These are phyloP conservation scores for Aspergillus calidoustus DNA, from an alignment of 2,329 filamentous ascomycete genomes.

Conservation along the genomic window DNA sequence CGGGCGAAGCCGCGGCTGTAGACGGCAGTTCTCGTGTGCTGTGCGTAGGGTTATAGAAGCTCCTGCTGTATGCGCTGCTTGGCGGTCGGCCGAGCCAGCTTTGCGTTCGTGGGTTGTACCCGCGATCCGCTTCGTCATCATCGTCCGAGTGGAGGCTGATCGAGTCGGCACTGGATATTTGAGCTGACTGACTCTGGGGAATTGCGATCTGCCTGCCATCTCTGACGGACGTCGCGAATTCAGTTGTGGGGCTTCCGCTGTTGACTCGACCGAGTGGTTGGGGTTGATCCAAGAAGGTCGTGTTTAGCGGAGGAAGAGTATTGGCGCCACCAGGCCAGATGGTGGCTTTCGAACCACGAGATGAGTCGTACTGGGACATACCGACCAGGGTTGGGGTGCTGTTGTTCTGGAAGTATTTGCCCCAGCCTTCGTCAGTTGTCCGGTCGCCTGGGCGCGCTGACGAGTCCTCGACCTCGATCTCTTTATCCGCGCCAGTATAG, in stretches of 20 bases:
- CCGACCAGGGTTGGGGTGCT: constrained; percentile 31
- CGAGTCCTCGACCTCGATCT: constrained; percentile 23
- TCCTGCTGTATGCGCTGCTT: constrained; percentile 49
- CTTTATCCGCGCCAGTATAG: constrained; percentile 29
- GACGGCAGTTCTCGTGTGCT: constrained; percentile 28
- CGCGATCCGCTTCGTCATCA: constrained; percentile 38
- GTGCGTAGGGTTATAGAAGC: constrained; percentile 38
- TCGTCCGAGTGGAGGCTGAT: constrained; percentile 43
- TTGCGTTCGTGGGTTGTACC: constrained; percentile 30
- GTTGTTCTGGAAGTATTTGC: constrained; percentile 53
- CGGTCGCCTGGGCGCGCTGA: constrained; percentile 40
- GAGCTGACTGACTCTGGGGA: constrained; percentile 47
- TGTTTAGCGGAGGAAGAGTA: constrained; percentile 40
- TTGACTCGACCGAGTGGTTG: constrained; percentile 46
- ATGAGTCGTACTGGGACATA: constrained; percentile 26
- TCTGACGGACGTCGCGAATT: constrained; percentile 34
- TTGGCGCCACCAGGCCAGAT: constrained; percentile 44
- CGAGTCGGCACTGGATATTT: constrained; percentile 50
- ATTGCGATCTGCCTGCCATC: constrained; percentile 39
- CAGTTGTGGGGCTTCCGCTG: constrained; percentile 50
- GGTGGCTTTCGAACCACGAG: constrained; percentile 42
- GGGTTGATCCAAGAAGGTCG: constrained; percentile 43
- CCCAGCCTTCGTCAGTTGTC: constrained; percentile 54
- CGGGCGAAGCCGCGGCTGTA: constrained; percentile 18
- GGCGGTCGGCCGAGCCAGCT: constrained; percentile 43